Conservation (phyloP, 495 filamentous ascomycete species). For the Aspergillus diversus region DNA sequence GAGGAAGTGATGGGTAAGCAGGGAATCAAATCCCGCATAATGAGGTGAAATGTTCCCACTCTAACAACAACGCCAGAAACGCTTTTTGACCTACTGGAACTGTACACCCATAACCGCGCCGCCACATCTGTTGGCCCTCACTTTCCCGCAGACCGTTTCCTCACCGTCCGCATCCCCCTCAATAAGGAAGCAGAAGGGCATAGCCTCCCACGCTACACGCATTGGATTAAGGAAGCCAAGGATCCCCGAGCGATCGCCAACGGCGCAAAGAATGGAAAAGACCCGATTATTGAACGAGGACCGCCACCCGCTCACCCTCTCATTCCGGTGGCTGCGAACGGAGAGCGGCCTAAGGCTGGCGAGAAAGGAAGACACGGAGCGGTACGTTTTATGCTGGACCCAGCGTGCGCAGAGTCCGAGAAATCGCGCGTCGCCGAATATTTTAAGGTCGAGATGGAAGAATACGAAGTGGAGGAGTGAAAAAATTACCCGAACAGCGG, state of each 20-base stretch:
- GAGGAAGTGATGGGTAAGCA: conserved; percentile 68
- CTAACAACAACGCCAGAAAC: conserved; percentile 58
- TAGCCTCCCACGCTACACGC: conserved; percentile 57
- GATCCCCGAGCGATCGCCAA: conserved; percentile 25
- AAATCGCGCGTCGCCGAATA: conserved; percentile 65
- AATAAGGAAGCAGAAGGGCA: conserved; percentile 71
- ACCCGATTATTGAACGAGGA: conserved; percentile 9
- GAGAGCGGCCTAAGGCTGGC: conserved; percentile 48
- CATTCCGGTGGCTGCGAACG: conserved; percentile 45
- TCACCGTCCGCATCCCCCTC: conserved; percentile 80
- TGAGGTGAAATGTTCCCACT: neutral
- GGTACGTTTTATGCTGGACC: conserved; percentile 88
- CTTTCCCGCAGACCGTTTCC: conserved; percentile 73
- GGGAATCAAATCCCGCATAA: neutral
- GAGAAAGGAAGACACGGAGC: conserved; percentile 72
- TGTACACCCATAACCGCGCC: conserved; percentile 79
- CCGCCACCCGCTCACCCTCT: conserved; percentile 24
- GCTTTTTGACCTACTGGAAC: conserved; percentile 81
- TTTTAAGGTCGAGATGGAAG: conserved; percentile 77
- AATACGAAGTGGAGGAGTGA: conserved; percentile 52
- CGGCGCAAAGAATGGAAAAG: conserved; percentile 32
- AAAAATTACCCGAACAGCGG: neutral
- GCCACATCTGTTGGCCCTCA: conserved; percentile 71
- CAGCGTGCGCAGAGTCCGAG: conserved; percentile 73
- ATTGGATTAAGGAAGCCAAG: conserved; percentile 31